Percentiles rank a stretch among this genome's conserved stretches.
Evolutionary conservation across 176 grass and related monocot genomes (phyloP).

Genomic region (Bonia amplexicaulis): DNA sequence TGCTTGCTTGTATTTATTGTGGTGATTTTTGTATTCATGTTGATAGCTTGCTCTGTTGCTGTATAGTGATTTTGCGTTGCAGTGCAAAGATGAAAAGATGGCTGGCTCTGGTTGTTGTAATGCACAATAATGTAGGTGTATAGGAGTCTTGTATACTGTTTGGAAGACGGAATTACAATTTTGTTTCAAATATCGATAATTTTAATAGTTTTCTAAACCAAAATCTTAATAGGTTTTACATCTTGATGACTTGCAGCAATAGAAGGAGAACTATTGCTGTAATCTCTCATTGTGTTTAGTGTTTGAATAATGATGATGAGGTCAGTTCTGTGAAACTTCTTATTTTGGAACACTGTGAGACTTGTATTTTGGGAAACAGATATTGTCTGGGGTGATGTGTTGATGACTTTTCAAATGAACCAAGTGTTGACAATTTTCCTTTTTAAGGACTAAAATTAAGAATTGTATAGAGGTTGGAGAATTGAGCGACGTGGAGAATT

Average conservation of each 20-base stretch:
- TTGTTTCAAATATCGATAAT: neutral
- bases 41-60: slow-evolving; percentile 10
- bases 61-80: slow-evolving; percentile 22
- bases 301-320: neutral
- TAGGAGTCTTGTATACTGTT: neutral
- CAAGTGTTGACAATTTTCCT: neutral
- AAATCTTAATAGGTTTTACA: neutral
- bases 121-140: neutral
- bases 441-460: neutral
- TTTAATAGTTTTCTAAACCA: neutral
- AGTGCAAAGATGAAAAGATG: neutral
- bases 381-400: neutral
- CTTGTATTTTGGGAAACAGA: neutral
- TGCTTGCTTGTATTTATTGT: neutral
- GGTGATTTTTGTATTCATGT: neutral
- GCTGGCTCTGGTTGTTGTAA: slow-evolving; percentile 7
- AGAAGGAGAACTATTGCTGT: neutral
- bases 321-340: neutral
- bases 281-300: neutral
- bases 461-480: neutral
- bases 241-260: neutral
- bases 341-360: neutral
- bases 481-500: no score
- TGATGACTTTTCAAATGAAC: neutral
- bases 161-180: neutral